Evolutionary conservation across 169 alveolate genomes (phyloP), one percentile per base, ranked within the genome.

Genomic region (Eimeria sp.): DNA sequence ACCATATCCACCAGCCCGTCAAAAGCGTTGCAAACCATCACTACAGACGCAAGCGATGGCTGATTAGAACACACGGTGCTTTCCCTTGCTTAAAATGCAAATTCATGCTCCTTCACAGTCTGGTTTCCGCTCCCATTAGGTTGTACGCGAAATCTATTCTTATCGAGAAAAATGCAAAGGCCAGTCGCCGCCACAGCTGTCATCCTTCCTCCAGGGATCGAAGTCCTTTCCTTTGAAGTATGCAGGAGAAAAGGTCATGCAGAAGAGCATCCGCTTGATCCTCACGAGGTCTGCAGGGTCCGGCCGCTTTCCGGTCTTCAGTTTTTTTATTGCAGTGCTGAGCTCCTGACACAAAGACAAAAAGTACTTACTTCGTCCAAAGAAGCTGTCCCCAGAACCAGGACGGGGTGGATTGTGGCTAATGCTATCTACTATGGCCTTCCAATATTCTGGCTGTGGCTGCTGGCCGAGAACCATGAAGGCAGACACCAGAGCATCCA

Each of bases 401-500:
- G n/a, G n/a, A n/a, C n/a, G n/a, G n/a, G n/a, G n/a, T n/a, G n/a
- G n/a, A n/a, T n/a, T n/a, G 74, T 64, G 74, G 74, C 30, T 64
- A 25, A 64, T 64, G 33, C 9, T 64, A 25, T 23, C 9, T 25
- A 25, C 40, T 0, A 76, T 14, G 20, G 4, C 9, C 23, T 49
- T 46, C 85, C 85, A 76, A 6, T 4, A 16, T 11, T 30, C 43
- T 2, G 40, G 60, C 40, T 40, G 37, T 40, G 60, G 64, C 25
- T 18, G 40, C 85, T 76, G 85, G 10, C 20, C 85, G 43, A 76
- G 85, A 40, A 76, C 62, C 20, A 46, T 76, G 9, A 43, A 40
- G 8, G 85, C 25, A 40, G 85, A 76, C 23, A 76, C 85, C n/a
- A 76, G 37, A 46, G 40, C 85, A 46, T 76, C 85, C 25, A 76